phyloP scores from a whole-genome alignment of 495 filamentous ascomycete species.

The Viridothelium virens region DNA sequence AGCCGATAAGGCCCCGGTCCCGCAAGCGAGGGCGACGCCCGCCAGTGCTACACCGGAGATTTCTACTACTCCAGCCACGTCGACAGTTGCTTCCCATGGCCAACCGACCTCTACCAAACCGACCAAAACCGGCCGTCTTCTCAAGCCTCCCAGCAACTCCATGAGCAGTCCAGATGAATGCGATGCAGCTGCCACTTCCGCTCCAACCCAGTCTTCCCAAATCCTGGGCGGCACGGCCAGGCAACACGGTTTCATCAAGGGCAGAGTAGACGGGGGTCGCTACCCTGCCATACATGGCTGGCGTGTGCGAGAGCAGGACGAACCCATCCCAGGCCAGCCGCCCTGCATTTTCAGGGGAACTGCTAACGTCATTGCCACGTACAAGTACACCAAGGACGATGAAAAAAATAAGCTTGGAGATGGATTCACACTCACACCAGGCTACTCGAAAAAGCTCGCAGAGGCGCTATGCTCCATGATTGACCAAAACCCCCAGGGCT shows the following conservation, averaged over 20 bases:
- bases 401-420: background rate
- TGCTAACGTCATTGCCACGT: background rate
- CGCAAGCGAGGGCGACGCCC: no score
- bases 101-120: no score
- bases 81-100: no score
- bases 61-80: no score
- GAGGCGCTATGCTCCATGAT: background rate
- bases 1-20: no score
- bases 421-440: background rate
- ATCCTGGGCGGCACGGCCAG: background rate
- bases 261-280: background rate
- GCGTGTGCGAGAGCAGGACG: background rate
- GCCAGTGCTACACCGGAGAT: no score
- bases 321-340: background rate
- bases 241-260: background rate
- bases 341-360: background rate
- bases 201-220: background rate
- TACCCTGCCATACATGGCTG: background rate
- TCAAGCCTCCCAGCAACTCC: background rate
- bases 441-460: background rate
- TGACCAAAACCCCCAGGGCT: background rate
- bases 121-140: no score
- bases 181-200: background rate
- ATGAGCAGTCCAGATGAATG: background rate
- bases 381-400: background rate